phyloP scores from a whole-genome alignment of 129 eudicot species.

The Flaveria sonorensis region DNA sequence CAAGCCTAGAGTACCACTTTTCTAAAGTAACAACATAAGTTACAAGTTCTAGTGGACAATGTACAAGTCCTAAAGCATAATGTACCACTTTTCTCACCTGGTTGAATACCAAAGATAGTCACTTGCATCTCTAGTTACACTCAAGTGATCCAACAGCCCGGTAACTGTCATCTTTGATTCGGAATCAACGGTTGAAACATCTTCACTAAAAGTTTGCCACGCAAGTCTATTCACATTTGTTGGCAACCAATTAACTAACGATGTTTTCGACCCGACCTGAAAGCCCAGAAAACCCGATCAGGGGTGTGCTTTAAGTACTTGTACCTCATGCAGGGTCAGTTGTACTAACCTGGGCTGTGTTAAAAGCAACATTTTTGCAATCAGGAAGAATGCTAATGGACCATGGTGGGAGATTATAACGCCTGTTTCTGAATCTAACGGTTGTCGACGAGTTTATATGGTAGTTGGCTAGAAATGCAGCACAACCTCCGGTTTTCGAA shows the following conservation, averaged over 20 bases:
- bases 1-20: too few relatives aligned
- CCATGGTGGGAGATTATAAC: conserved; percentile 81
- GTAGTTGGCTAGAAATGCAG: conserved; percentile 81
- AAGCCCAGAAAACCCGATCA: conserved; percentile 10
- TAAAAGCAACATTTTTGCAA: conserved; percentile 64
- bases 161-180: conserved; percentile 55
- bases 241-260: conserved; percentile 52
- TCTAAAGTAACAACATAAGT: not conserved
- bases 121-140: conserved; percentile 76
- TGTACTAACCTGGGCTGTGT: conserved; percentile 65
- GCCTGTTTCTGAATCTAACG: conserved; percentile 56
- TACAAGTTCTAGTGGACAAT: not conserved
- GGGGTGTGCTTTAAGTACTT: conserved; percentile 1
- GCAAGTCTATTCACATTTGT: conserved; percentile 47
- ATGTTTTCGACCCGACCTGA: conserved; percentile 54
- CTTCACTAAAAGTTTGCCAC: conserved; percentile 79
- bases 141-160: conserved; percentile 80
- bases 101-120: conserved; percentile 93
- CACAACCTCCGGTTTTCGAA: conserved; percentile 65
- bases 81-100: conserved; percentile 47
- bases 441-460: conserved; percentile 53
- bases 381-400: conserved; percentile 94
- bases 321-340: conserved; percentile 2
- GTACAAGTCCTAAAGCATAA: conserved; percentile 2
- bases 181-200: conserved; percentile 40